These are phyloP conservation scores for Leccinum aurantiacum DNA, from an alignment of 768 basidiomycete species.

Conservation along the genomic window DNA sequence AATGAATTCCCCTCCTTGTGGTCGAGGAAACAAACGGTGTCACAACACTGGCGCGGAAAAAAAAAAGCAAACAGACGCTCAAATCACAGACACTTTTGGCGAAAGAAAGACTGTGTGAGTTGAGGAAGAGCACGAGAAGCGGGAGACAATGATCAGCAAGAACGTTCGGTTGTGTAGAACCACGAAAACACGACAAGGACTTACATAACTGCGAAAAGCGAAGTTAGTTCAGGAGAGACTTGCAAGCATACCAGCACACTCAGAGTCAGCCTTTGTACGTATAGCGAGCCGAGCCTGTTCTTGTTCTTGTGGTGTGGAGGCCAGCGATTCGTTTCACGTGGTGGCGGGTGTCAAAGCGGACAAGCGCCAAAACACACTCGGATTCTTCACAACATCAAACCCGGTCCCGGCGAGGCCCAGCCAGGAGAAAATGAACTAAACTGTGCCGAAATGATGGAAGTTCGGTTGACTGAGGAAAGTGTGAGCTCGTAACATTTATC, in stretches of 20 bases:
- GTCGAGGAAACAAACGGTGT: slow-evolving; percentile 23
- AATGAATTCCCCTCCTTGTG: slow-evolving; percentile 24
- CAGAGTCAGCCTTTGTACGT: slow-evolving; percentile 26
- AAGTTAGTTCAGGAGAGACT: slow-evolving; percentile 28
- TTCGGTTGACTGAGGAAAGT: slow-evolving; percentile 19
- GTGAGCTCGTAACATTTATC: slow-evolving; percentile 27
- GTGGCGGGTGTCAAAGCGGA: slow-evolving; percentile 31
- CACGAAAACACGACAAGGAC: slow-evolving; percentile 28
- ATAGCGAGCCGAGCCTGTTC: slow-evolving; percentile 12
- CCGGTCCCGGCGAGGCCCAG: slow-evolving; percentile 18
- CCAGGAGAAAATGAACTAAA: slow-evolving; percentile 22
- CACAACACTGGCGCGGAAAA: slow-evolving; percentile 13
- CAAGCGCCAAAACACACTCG: slow-evolving; percentile 28
- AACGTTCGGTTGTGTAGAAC: slow-evolving; percentile 19
- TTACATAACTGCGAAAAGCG: slow-evolving; percentile 36
- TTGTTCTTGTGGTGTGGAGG: slow-evolving; percentile 24
- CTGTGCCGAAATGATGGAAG: slow-evolving; percentile 20
- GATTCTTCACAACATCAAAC: slow-evolving; percentile 32
- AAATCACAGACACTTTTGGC: slow-evolving; percentile 30
- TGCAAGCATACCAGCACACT: slow-evolving; percentile 35
- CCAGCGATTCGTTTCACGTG: slow-evolving; percentile 27
- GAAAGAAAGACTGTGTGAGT: slow-evolving; percentile 20
- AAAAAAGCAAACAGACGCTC: slow-evolving; percentile 36
- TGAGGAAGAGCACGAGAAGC: slow-evolving; percentile 15
- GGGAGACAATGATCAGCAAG: slow-evolving; percentile 23